Evolutionary conservation across 306 rosid genomes (phyloP).

Genomic region (Canavalia ensiformis): DNA sequence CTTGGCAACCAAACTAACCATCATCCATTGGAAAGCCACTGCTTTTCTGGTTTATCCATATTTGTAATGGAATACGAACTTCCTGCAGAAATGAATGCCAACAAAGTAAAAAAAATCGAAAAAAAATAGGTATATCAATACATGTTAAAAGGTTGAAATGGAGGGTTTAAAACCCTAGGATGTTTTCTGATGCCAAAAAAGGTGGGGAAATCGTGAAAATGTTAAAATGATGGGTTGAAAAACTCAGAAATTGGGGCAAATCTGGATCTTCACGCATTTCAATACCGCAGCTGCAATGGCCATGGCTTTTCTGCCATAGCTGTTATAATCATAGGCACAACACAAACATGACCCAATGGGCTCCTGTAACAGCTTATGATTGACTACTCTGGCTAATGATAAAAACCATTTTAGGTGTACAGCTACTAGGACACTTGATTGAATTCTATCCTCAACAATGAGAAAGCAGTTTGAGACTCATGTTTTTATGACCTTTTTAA

Average conservation of each 20-base stretch:
- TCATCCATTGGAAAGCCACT: slow-evolving; percentile 74
- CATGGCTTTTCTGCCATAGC: neutral
- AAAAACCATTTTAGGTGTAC: neutral
- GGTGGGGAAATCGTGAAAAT: neutral
- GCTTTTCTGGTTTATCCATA: slow-evolving; percentile 91
- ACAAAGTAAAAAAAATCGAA: slow-evolving; percentile 28
- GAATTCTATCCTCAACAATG: neutral
- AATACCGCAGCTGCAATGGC: neutral
- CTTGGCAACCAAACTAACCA: slow-evolving; percentile 68
- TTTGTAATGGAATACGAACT: slow-evolving; percentile 87
- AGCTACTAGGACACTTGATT: neutral
- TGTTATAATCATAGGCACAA: neutral
- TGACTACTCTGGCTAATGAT: neutral
- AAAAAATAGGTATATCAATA: slow-evolving; percentile 10
- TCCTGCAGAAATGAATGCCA: slow-evolving; percentile 68
- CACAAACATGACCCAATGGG: neutral
- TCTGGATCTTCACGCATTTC: neutral
- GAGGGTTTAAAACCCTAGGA: neutral
- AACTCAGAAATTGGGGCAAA: neutral
- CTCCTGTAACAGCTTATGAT: neutral
- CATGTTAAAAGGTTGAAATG: neutral
- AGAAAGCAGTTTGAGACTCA: neutral
- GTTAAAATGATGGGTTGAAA: neutral
- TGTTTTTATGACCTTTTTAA: neutral
- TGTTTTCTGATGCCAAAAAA: neutral